Conservation (phyloP, 2,329 filamentous ascomycete species). For the Cladosporium sp. region DNA sequence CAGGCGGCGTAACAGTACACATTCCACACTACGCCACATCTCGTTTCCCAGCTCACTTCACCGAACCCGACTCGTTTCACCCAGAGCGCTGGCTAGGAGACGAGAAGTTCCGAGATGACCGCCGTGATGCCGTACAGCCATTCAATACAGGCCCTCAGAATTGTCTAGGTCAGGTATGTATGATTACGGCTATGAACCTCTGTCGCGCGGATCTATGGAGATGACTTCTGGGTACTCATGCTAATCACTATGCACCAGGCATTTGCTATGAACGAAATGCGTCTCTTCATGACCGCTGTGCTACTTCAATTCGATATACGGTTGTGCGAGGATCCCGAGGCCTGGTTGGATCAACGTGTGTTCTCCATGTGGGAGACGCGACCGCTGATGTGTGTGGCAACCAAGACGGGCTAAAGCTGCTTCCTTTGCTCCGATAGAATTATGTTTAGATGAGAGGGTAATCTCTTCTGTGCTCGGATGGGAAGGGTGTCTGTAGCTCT, state of each 20-base stretch:
- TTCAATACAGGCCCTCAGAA: slow-evolving; percentile 27
- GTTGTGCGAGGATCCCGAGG: slow-evolving; percentile 22
- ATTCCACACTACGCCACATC: slow-evolving; percentile 1
- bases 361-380: slow-evolving; percentile 30
- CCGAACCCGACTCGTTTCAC: slow-evolving; percentile 25
- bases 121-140: slow-evolving; percentile 25
- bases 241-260: neutral
- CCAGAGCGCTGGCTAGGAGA: slow-evolving; percentile 31
- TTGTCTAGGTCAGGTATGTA: slow-evolving; percentile 25
- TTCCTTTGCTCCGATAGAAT: too few relatives aligned
- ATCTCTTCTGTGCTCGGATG: too few relatives aligned
- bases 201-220: too few relatives aligned
- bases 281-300: slow-evolving; percentile 34
- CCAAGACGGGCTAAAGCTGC: neutral
- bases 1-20: slow-evolving; percentile 17
- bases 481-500: too few relatives aligned
- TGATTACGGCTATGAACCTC: too few relatives aligned
- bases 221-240: neutral
- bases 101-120: slow-evolving; percentile 25
- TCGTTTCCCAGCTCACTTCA: slow-evolving; percentile 14
- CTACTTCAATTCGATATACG: slow-evolving; percentile 36
- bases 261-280: slow-evolving; percentile 36
- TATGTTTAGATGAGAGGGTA: too few relatives aligned
- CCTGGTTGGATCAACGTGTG: slow-evolving; percentile 30
- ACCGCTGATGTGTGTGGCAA: slow-evolving; percentile 19